Percentiles rank a stretch among this genome's conserved stretches.
phyloP scores from a whole-genome alignment of 768 basidiomycete species.

The Clathrus columnatus region DNA sequence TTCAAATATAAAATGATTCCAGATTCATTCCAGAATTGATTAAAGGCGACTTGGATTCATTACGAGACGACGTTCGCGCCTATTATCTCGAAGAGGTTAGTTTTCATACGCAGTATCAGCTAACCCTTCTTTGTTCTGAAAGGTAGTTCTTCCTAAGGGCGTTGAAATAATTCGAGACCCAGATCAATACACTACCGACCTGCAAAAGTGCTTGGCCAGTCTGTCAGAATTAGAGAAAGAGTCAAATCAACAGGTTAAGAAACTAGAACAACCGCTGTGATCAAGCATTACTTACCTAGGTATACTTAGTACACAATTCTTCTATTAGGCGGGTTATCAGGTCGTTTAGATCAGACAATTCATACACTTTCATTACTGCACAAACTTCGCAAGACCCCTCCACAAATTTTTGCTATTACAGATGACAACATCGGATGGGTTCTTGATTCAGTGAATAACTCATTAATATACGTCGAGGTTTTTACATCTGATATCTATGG shows the following conservation, averaged over 20 bases:
- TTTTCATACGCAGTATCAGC: too few species aligned
- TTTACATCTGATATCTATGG: background rate
- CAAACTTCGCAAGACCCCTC: constrained; percentile 56
- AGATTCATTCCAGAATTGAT: constrained; percentile 80
- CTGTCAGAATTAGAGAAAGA: constrained; percentile 48
- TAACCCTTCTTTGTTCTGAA: too few species aligned
- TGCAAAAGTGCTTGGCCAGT: constrained; percentile 82
- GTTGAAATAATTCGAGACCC: constrained; percentile 59
- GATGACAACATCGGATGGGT: constrained; percentile 91
- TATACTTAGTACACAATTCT: constrained; percentile 64
- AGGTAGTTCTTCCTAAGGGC: constrained; percentile 41
- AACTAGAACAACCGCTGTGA: constrained; percentile 10
- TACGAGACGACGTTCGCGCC: constrained; percentile 60
- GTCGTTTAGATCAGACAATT: constrained; percentile 89
- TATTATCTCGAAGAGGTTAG: constrained; percentile 59
- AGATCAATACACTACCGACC: constrained; percentile 82
- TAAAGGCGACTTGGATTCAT: constrained; percentile 90
- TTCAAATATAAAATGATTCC: background rate
- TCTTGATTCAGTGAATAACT: constrained; percentile 68
- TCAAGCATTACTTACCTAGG: background rate
- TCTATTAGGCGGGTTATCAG: constrained; percentile 81
- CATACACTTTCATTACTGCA: constrained; percentile 82
- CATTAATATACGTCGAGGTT: constrained; percentile 16
- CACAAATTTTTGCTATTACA: constrained; percentile 67
- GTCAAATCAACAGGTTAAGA: constrained; percentile 34